Base-by-base conservation (phyloP, 106 monocot species). In the Iris macrosiphon region DNA sequence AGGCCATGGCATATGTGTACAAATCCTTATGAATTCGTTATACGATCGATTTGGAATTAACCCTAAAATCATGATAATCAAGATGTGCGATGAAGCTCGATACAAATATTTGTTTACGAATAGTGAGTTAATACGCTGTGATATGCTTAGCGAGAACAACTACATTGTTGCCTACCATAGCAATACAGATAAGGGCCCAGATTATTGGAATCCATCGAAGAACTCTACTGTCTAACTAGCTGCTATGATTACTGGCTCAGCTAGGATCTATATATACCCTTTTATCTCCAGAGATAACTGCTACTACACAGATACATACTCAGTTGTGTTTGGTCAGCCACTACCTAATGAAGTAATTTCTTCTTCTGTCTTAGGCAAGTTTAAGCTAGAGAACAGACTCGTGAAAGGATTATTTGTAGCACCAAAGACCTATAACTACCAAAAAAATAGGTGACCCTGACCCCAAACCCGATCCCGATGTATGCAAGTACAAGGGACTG, bases 1-100 rank as follows among this genome's bases (percentile, higher is more conserved):
- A 58, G 13, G 68, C 16, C 6, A 40, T 68, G 59, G 11, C 58
- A 4, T 68, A 38, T 68, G 41, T 57, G 7, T 67, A 57, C 33
- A 57, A 67, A 67, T 58, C 8, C 46, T 47, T 30, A 58, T 67
- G 57, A 67, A 58, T 34, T 47, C 43, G 1, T 21, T 66, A 29
- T 66, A 67, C 22, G 47, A 35, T 45, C 46, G 47, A 58, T 67
- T 48, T 46, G 67, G 67, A 16, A 67, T 58, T 5, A 67, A 58
- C 28, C 67, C 67, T 34, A 26, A 37, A 42, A 57, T 57, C 30
- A 37, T 24, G 12, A 25, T 49, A 34, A 67, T 7, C 18, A 48
- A 67, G 45, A 16, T 67, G 20, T 58, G 37, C 46, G 22, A 38
- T 67, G 7, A 24, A 1, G 17, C 57, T 18, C n/a, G 55, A 67